Evolutionary conservation across 257 asterid genomes (phyloP), one percentile per base, ranked within the genome.

Genomic region (Voacanga thouarsii): DNA sequence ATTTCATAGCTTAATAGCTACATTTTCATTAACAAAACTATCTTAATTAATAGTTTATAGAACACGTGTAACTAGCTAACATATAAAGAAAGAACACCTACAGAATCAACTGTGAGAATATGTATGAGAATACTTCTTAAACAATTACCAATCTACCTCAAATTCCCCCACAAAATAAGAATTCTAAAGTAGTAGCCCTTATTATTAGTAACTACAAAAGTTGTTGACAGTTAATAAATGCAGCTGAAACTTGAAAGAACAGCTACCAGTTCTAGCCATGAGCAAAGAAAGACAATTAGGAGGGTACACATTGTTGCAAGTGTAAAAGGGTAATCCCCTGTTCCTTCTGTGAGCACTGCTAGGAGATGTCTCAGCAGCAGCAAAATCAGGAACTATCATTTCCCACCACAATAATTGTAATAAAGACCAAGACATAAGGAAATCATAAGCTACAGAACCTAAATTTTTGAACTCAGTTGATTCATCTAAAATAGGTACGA

Each of bases 301-400:
- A 11, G 63, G 37, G 33, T 28, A 83, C 95, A 91, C 74, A 91
- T 98, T 0, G 98, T 90, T 9, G 85, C 80, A 23, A 93, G 86
- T 72, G 99, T 84, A 83, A 90, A 95, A 11, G 97, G 96, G 82
- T 92, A 88, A 74, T 71, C 81, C 72, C 80, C 88, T 47, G 86
- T 80, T 75, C 83, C 94, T 80, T 86, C 89, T 39, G 67, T 78
- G 12, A 90, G 67, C 80, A 91, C 87, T 33, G 81, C 96, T 44
- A 84, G 59, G 77, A 87, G 64, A 80, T 91, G 95, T 71, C 92
- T 89, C 75, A 77, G 44, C 51, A 90, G 81, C 49, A 88, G 86
- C 72, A 87, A 57, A 45, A 85, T 70, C 23, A 91, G 88, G 77
- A 85, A 81, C 94, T 90, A 88, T 85, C 65, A 59, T 50, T 68